Base-by-base conservation (phyloP, 2,329 filamentous ascomycete species). In the Penicillium sp. region DNA sequence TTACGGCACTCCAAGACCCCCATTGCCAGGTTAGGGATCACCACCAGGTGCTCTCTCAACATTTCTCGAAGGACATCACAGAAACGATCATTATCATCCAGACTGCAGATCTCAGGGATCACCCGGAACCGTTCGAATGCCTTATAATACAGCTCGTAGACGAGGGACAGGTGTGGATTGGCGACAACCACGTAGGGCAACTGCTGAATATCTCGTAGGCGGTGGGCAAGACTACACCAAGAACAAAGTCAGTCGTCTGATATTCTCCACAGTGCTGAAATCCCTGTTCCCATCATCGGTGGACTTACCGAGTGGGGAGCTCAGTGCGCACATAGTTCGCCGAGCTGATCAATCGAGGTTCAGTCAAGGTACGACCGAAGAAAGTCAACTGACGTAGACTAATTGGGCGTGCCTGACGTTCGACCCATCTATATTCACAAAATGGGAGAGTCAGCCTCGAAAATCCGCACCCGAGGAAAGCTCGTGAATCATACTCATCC, bases 261-360 rank as follows among this genome's bases (percentile, higher is more conserved):
- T 7, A 37, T 4, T 22, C n/a, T 8, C 19, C 13, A 16, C 14
- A 5, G 3, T 3, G 8, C 14, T 10, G 14, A 19, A 33, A 19
- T 5, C 16, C 7, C 7, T 30, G 35, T 35, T 8, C 10, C 8
- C 16, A 3, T 19, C 33, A 16, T 42, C 19, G 38, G 8, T 7
- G 19, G 30, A 71, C 79, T 62, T 76, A 90, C 89, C 91, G 86
- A 6, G 91, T 95, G 6, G 94, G 94, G 55, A 99, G 85, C 80
- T 99, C 95, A 5, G 93, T 93, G 60, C 95, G 90, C 55, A 98
- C 93, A 82, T 99, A 99, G 79, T 99, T 99, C 63, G 95, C 95
- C 46, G 93, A 97, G 79, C 91, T 93, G 68, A 99, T 86, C 63
- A 99, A 84, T 60, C 96, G 89, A 55, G 88, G 84, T 79, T 98